A percentile compares a stretch with the other conserved stretches of the same genome.
phyloP scores from a whole-genome alignment of 352 stramenopile species.

The Pythium phragmitis region DNA sequence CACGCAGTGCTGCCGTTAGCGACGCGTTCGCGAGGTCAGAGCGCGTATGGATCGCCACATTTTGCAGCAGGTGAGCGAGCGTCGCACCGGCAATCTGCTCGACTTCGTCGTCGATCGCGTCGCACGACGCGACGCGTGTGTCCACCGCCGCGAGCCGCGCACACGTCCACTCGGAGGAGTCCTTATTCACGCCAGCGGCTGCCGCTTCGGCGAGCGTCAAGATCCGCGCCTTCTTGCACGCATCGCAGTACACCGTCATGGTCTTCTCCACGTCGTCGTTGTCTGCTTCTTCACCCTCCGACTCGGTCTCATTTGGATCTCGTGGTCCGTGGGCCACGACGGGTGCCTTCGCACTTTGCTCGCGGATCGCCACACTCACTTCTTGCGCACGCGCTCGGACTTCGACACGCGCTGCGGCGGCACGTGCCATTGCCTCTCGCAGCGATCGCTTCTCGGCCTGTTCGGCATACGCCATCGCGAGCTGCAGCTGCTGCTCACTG shows the following conservation, averaged over 20 bases:
- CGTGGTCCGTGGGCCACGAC: neutral
- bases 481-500: constrained; percentile 15
- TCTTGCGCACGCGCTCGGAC: constrained; percentile 37
- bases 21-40: constrained; percentile 51
- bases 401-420: constrained; percentile 58
- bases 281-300: constrained; percentile 26
- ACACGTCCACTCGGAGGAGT: constrained; percentile 58
- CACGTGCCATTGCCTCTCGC: constrained; percentile 48
- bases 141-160: constrained; percentile 31
- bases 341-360: constrained; percentile 8
- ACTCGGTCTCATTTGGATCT: constrained; percentile 12
- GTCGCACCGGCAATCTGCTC: constrained; percentile 49
- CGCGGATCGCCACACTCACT: constrained; percentile 41
- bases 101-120: constrained; percentile 72
- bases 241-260: constrained; percentile 78
- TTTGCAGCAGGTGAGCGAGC: constrained; percentile 46
- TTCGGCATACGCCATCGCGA: constrained; percentile 25
- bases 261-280: constrained; percentile 59
- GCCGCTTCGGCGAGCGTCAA: constrained; percentile 47
- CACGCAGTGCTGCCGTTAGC: constrained; percentile 1
- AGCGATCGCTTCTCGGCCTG: constrained; percentile 29
- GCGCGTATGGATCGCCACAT: constrained; percentile 47
- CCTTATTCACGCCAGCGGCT: constrained; percentile 28
- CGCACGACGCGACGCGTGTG: constrained; percentile 39
- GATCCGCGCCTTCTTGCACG: constrained; percentile 79